Conservation (phyloP, 371 early-diverging fungal genomes). For the Batkoa obscura region DNA sequence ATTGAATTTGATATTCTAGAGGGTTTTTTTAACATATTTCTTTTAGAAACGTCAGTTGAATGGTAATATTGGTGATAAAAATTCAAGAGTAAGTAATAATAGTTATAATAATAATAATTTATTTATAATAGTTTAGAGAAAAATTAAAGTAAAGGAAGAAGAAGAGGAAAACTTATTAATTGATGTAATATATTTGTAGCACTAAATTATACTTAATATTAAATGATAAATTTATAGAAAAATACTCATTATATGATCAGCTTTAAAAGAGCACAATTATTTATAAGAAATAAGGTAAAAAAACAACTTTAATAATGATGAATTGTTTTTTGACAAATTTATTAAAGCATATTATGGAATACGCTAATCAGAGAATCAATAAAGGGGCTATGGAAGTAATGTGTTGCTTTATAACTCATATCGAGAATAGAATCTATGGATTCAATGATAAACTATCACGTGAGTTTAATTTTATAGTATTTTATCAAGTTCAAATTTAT, state of each 20-base stretch:
- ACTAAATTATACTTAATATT: background rate
- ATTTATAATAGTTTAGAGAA: too few species aligned
- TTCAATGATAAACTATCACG: slow-evolving; percentile 31
- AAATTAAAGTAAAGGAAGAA: too few species aligned
- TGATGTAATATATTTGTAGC: too few species aligned
- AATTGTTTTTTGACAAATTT: background rate
- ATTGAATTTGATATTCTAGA: too few species aligned
- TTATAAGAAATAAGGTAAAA: slow-evolving; percentile 46
- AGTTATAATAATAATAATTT: too few species aligned
- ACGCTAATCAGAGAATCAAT: slow-evolving; percentile 43
- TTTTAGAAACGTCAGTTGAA: too few species aligned
- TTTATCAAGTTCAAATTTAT: background rate
- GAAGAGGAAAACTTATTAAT: too few species aligned
- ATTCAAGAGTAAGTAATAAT: too few species aligned
- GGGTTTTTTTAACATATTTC: too few species aligned
- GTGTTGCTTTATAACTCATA: slow-evolving; percentile 26
- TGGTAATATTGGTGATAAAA: too few species aligned
- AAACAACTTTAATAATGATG: background rate
- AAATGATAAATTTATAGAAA: slow-evolving; percentile 15
- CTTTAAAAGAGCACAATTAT: slow-evolving; percentile 52
- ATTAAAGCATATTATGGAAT: slow-evolving; percentile 30
- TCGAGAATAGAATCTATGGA: slow-evolving; percentile 21
- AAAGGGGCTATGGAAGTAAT: slow-evolving; percentile 40
- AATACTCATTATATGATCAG: slow-evolving; percentile 45
- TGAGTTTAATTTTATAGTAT: slow-evolving; percentile 9